Conservation (phyloP, 495 filamentous ascomycete genomes). For the Neurospora sp. region DNA sequence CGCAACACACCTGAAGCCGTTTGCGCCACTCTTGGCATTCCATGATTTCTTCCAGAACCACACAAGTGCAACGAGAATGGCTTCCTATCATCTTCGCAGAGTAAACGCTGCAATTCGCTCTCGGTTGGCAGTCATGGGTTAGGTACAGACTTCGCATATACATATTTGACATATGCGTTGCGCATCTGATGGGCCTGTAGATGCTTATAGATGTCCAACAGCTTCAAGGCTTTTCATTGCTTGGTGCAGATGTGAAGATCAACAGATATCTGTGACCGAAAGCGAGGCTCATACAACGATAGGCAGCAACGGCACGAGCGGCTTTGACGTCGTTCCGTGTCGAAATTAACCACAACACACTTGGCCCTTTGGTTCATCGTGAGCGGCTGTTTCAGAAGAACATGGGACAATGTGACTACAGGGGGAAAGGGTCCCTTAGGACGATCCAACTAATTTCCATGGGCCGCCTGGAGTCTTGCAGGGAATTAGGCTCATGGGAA, state of each 20-base stretch:
- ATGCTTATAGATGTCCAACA: neutral
- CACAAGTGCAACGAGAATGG: neutral
- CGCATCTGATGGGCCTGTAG: neutral
- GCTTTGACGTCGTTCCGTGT: neutral
- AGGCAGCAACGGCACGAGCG: neutral
- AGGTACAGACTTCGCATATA: neutral
- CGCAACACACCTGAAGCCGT: neutral
- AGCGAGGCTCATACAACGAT: neutral
- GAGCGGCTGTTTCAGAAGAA: neutral
- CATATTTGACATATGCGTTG: neutral
- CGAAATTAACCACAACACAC: neutral
- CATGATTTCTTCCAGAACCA: neutral
- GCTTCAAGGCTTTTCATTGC: neutral
- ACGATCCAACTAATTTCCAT: neutral
- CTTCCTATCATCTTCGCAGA: neutral
- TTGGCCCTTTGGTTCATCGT: neutral
- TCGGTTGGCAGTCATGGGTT: neutral
- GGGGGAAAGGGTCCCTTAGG: neutral
- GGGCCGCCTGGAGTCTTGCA: neutral
- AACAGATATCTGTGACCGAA: neutral
- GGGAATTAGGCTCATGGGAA: neutral
- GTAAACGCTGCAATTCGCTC: neutral
- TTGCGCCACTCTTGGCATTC: neutral
- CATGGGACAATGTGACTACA: neutral
- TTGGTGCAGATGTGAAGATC: neutral